Conservation (phyloP, 768 basidiomycete species). For the Collybiopsis confluens region DNA sequence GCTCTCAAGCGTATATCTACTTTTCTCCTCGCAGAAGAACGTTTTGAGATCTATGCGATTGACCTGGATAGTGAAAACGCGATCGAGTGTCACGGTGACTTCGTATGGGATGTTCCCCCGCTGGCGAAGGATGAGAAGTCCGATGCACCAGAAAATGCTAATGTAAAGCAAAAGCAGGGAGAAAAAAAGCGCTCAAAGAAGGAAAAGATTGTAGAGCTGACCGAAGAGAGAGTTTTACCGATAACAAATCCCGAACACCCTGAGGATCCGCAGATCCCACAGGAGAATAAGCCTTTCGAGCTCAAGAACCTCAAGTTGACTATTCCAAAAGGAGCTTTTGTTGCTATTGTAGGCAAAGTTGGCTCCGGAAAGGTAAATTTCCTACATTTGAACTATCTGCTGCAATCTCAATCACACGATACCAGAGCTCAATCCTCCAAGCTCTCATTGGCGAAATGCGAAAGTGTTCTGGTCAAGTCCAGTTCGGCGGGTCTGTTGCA, state of each 20-base stretch:
- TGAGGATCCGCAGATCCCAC: slow-evolving; percentile 11
- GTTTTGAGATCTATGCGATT: slow-evolving; percentile 40
- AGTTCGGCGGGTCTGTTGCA: slow-evolving; percentile 50
- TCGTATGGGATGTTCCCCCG: slow-evolving; percentile 42
- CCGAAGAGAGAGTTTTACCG: background rate
- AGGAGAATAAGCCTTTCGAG: slow-evolving; percentile 38
- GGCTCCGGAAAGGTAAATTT: slow-evolving; percentile 62
- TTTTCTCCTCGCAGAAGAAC: slow-evolving; percentile 53
- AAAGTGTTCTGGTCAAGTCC: slow-evolving; percentile 47
- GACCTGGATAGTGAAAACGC: slow-evolving; percentile 32
- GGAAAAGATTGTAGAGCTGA: slow-evolving; percentile 15
- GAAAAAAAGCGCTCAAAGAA: slow-evolving; percentile 12
- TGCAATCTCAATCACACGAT: background rate
- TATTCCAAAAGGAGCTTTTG: slow-evolving; percentile 52
- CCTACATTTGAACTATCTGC: background rate
- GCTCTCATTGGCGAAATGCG: slow-evolving; percentile 68
- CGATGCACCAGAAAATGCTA: background rate
- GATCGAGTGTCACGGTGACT: slow-evolving; percentile 45
- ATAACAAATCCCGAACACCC: background rate
- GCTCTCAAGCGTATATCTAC: slow-evolving; percentile 44
- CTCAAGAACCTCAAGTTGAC: slow-evolving; percentile 41
- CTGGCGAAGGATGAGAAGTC: slow-evolving; percentile 11
- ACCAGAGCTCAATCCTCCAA: slow-evolving; percentile 52
- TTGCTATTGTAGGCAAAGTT: slow-evolving; percentile 72
- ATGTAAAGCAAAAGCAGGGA: background rate